Base-by-base conservation (phyloP, 768 basidiomycete genomes). In the Auriculariales sp. region DNA sequence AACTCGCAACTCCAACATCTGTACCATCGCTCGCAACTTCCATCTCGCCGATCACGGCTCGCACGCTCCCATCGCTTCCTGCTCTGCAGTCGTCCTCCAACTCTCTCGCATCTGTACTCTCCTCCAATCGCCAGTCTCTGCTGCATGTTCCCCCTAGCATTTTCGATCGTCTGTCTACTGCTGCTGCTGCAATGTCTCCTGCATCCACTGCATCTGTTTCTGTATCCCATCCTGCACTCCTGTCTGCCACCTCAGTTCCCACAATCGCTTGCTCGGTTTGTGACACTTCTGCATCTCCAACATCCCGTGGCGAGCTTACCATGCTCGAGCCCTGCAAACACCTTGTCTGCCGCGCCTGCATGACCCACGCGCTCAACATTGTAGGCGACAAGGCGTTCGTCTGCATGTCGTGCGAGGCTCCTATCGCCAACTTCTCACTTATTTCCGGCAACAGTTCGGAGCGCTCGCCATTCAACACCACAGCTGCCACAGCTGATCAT, bases 371-470 rank as follows among this genome's bases (percentile, higher is more conserved):
- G 6, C 69, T 91, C 47, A 91, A 91, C 56, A 90, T 90, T 47
- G 88, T 89, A 15, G 87, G 87, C 5, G 87, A 91, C 63, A 90
- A 89, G 60, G 82, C 84, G 51, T 85, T 90, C 75, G 75, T 80
- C 52, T 91, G 88, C 54, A 81, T 83, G 15, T 81, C 86, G 28
- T 91, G 87, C 65, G 80, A 79, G 57, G 63, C 62, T 33, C 73
- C 75, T 29, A 85, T 90, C 19, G 70, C 68, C 28, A 78, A 84
- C 59, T 90, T 90, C 61, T 73, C 75, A 10, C 27, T 52, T n/a
- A 24, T 49, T 30, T 48, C 52, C 24, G 31, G 42, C 22, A 27
- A 45, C 15, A 14, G 27, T 31, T 15, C 31, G 29, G 11, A 5
- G 15, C 12, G 46, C 28, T n/a, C 49, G 11, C 28, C 29, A 7